Evolutionary conservation across 345 rosid genomes (phyloP), one percentile per base, ranked within the genome.

Genomic region (Corymbia maculata): DNA sequence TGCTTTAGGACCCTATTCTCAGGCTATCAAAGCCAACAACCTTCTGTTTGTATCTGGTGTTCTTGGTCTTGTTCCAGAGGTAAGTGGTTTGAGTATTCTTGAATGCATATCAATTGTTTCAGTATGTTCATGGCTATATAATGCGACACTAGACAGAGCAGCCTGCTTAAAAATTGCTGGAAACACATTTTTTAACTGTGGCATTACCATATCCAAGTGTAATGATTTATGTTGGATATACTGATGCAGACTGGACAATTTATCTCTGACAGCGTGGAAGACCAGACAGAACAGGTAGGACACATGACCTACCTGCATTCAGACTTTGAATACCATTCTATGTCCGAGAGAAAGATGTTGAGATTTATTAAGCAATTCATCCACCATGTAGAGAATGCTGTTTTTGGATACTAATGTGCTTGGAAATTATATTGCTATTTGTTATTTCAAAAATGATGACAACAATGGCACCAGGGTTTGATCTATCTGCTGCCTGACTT

Each of bases 1-100:
- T 51, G 99, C 98, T 13, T 87, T 96, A 85, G 99, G 99, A 87
- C 98, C 98, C 1, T 97, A 97, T 92, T 95, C 98, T 88, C 98
- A 96, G 94, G 99, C 98, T 9, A 96, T 96, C 89, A 97, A 95
- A 90, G 93, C 94, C 90, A 93, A 95, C 91, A 92, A 98, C 88
- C 92, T 95, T 89, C 85, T 98, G 86, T 97, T 96, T 89, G 91
- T 95, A 68, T 98, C 98, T 14, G 98, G 98, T 89, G 96, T 93
- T 89, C 93, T 95, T 64, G 98, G 99, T 86, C 98, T 96, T 87
- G 87, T 95, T 85, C 99, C 98, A 8, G 98, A 96, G 98, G 99
- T 97, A 90, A 55, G 93, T 51, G 30, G 79, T 28, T 16, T 14
- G 4, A 36, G 84, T 19, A 42, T 19, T 75, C 47, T 19, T 75